Evolutionary conservation across 1,284 basidiomycete genomes (phyloP).

Genomic region (Ustilago lituana): DNA sequence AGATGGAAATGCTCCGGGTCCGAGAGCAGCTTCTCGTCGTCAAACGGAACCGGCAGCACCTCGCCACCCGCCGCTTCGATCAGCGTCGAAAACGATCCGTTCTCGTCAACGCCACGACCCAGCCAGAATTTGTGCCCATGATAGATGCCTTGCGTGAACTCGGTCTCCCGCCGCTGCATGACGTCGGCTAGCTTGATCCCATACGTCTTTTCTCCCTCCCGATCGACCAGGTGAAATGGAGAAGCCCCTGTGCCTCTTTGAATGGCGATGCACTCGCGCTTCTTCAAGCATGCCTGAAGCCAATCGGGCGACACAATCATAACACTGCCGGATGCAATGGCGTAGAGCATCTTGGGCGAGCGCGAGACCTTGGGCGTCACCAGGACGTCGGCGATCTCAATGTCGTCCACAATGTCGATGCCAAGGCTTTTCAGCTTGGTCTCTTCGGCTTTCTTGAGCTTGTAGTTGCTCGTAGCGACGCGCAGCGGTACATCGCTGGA

Average conservation of each 20-base stretch:
- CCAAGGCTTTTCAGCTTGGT: constrained; percentile 22
- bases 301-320: constrained; percentile 37
- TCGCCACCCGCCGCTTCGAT: constrained; percentile 36
- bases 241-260: neutral
- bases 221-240: constrained; percentile 11
- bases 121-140: constrained; percentile 42
- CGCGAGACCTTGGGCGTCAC: constrained; percentile 40
- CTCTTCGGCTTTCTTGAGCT: constrained; percentile 31
- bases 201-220: constrained; percentile 28
- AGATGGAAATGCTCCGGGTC: constrained; percentile 34
- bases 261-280: constrained; percentile 1
- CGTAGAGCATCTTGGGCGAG: constrained; percentile 46
- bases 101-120: constrained; percentile 32
- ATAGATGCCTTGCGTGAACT: constrained; percentile 27
- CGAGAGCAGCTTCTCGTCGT: constrained; percentile 22
- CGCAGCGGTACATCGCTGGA: constrained; percentile 5
- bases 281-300: constrained; percentile 30
- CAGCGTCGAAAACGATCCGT: constrained; percentile 21
- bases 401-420: constrained; percentile 33
- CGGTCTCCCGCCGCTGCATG: constrained; percentile 14
- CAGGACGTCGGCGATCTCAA: constrained; percentile 40
- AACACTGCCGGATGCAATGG: constrained; percentile 32
- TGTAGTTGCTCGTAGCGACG: constrained; percentile 36
- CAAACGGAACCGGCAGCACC: constrained; percentile 15
- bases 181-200: constrained; percentile 27